Conservation (phyloP, 345 rosid genomes). For the Conringia planisiliqua region DNA sequence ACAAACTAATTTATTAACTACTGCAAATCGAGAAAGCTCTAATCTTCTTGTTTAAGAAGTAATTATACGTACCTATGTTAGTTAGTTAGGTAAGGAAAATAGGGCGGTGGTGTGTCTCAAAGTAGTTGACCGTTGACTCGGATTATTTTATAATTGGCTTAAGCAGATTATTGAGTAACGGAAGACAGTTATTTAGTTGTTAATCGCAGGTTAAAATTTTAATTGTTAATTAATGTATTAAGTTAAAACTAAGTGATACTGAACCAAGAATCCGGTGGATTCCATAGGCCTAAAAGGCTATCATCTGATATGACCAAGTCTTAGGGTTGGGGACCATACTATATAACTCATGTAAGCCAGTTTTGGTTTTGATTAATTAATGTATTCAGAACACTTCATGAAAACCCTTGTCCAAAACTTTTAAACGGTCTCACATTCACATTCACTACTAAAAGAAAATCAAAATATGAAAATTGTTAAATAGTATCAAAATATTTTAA, state of each 20-base stretch:
- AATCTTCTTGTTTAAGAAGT: neutral
- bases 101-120: conserved; percentile 21
- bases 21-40: neutral
- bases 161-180: conserved; percentile 20
- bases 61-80: neutral
- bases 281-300: conserved; percentile 25
- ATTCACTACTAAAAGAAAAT: neutral
- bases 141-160: neutral
- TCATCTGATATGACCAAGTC: neutral
- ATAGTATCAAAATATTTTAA: too few relatives aligned
- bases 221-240: neutral
- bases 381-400: neutral
- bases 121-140: conserved; percentile 47
- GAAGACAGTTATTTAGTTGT: conserved; percentile 18
- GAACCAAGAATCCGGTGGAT: conserved; percentile 25
- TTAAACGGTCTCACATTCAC: neutral
- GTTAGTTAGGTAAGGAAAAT: neutral
- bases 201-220: neutral
- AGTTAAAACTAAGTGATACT: neutral
- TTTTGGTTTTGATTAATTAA: conserved; percentile 12
- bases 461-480: too few relatives aligned
- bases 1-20: neutral
- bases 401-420: conserved; percentile 1
- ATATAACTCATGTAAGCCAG: neutral
- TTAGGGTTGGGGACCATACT: conserved; percentile 27